Evolutionary conservation across 2,329 filamentous ascomycete species (phyloP).

Genomic region (Trichoderma guizhouense): DNA sequence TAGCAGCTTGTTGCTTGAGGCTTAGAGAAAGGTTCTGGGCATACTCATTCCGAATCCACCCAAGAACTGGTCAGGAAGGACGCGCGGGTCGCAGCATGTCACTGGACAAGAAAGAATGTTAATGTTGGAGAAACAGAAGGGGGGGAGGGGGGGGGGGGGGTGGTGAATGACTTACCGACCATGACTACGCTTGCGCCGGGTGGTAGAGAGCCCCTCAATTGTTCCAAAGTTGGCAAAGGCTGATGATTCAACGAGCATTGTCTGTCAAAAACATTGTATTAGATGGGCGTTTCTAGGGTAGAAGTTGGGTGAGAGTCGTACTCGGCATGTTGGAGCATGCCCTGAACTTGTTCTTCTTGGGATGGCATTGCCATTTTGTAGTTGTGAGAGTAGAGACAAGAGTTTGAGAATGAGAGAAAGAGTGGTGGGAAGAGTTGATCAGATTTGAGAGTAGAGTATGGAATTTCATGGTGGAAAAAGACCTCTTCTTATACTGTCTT

Average conservation of each 20-base stretch:
- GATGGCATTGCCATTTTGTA: not conserved
- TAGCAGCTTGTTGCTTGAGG: not conserved
- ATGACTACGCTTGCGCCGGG: not conserved
- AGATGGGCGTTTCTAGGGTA: not conserved
- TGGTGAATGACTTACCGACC: not conserved
- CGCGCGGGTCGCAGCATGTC: not conserved
- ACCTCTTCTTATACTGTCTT: not conserved
- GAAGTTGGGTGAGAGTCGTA: not conserved
- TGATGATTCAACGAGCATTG: not conserved
- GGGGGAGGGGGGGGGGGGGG: rapidly evolving
- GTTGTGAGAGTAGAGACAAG: not conserved
- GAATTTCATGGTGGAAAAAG: not conserved
- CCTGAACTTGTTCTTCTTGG: not conserved
- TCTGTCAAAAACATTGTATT: not conserved
- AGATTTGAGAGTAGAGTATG: not conserved
- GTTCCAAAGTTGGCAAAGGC: not conserved
- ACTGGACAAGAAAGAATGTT: not conserved
- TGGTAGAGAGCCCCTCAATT: not conserved
- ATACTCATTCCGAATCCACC: not conserved
- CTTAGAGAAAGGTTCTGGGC: rapidly evolving
- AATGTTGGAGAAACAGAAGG: not conserved
- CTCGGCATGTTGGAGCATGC: not conserved
- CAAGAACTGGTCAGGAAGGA: not conserved
- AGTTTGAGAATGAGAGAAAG: not conserved
- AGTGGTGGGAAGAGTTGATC: not conserved